phyloP scores from a whole-genome alignment of 805 yeast genomes.

The Wickerhamiella alocasiicola region DNA sequence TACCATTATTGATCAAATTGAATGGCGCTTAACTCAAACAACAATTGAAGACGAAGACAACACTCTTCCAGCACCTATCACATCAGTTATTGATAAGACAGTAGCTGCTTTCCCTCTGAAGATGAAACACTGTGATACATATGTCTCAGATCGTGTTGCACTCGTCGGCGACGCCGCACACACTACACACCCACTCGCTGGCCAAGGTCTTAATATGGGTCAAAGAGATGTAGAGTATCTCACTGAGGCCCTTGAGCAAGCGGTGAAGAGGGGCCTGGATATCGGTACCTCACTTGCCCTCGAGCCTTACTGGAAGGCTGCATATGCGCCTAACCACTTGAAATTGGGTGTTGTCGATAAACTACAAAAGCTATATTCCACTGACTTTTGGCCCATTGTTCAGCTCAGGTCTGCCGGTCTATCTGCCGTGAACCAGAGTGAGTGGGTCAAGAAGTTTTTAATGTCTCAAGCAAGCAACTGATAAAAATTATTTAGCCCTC shows the following conservation, averaged over 20 bases:
- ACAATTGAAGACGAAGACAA: constrained; percentile 40
- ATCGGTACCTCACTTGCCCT: constrained; percentile 70
- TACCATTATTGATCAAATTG: constrained; percentile 50
- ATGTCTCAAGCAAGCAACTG: constrained; percentile 39
- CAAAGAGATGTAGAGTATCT: constrained; percentile 77
- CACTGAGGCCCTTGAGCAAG: constrained; percentile 54
- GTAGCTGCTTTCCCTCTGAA: constrained; percentile 84
- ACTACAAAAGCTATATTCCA: constrained; percentile 73
- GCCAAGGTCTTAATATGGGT: constrained; percentile 97
- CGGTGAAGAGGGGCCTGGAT: constrained; percentile 69
- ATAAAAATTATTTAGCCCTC: too few species aligned
- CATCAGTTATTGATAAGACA: constrained; percentile 44
- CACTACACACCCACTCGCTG: constrained; percentile 93
- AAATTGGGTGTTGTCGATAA: constrained; percentile 84
- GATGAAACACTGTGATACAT: constrained; percentile 81
- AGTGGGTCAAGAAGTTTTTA: constrained; percentile 56
- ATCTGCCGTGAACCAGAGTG: constrained; percentile 49
- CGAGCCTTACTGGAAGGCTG: constrained; percentile 76
- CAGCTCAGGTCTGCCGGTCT: constrained; percentile 65
- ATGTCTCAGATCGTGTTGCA: constrained; percentile 73
- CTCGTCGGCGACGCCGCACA: constrained; percentile 98
- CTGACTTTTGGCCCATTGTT: constrained; percentile 63
- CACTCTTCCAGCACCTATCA: constrained; percentile 54
- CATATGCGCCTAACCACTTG: constrained; percentile 68
- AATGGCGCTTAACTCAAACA: constrained; percentile 49